Conservation (phyloP, 179 eudicot genomes). For the Carnegiea gigantea region DNA sequence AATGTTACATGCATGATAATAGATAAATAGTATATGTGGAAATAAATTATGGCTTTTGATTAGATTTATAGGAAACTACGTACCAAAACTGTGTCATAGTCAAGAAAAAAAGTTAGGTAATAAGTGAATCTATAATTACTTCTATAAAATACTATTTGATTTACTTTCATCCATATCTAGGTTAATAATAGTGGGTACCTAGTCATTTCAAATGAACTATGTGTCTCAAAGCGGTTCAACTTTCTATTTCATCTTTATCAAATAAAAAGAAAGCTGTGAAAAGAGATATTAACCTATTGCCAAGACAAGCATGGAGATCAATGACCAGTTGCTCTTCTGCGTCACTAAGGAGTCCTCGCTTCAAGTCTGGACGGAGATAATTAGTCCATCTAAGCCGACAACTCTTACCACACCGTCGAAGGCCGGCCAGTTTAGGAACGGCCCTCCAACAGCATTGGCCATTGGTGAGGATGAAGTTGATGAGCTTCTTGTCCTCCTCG, state of each 20-base stretch:
- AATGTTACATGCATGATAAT: neutral
- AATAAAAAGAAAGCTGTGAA: neutral
- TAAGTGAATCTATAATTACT: constrained; percentile 27
- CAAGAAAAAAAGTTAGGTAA: constrained; percentile 30
- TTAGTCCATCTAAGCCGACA: constrained; percentile 25
- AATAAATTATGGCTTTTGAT: constrained; percentile 4
- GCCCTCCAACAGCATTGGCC: constrained; percentile 28
- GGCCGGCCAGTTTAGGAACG: constrained; percentile 24
- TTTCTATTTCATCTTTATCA: neutral
- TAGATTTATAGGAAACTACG: constrained; percentile 9
- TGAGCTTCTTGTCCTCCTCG: constrained; percentile 23
- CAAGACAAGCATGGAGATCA: constrained; percentile 23
- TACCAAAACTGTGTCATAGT: constrained; percentile 15
- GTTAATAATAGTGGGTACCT: neutral
- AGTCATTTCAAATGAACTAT: neutral
- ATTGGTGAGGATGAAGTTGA: constrained; percentile 23
- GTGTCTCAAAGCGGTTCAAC: neutral
- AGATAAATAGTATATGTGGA: neutral
- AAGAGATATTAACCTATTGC: constrained; percentile 17
- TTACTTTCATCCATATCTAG: neutral
- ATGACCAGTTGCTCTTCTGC: constrained; percentile 22
- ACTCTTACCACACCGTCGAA: constrained; percentile 27
- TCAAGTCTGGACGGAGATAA: constrained; percentile 26
- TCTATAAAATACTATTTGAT: neutral
- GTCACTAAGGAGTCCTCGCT: constrained; percentile 16